Conservation (phyloP, 345 rosid genomes). For the Clausena lansium region DNA sequence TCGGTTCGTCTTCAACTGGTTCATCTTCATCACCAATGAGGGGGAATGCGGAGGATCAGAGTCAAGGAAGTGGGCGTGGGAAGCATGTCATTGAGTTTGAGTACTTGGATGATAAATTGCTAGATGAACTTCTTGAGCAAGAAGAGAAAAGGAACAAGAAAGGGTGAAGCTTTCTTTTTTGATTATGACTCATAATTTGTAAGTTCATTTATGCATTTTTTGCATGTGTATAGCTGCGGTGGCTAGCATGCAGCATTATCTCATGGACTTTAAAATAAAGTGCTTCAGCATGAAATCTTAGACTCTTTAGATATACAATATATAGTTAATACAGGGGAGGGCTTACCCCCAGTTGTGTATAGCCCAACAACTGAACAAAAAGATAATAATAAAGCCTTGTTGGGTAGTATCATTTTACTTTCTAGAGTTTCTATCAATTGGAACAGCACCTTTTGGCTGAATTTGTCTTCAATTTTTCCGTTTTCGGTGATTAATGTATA, state of each 20-base stretch:
- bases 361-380: neutral
- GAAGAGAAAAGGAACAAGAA: constrained; percentile 48
- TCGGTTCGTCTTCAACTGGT: neutral
- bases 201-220: neutral
- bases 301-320: neutral
- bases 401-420: neutral
- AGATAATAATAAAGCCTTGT: neutral
- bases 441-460: neutral
- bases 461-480: neutral
- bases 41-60: neutral
- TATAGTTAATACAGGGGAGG: neutral
- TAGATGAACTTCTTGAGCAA: constrained; percentile 75
- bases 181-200: too few species aligned
- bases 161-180: neutral
- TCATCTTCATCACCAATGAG: constrained; percentile 37
- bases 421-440: neutral
- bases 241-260: neutral
- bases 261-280: neutral
- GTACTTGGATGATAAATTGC: constrained; percentile 66
- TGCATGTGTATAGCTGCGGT: neutral
- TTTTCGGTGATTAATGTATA: neutral
- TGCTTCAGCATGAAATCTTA: neutral
- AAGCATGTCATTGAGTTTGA: constrained; percentile 76
- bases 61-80: constrained; percentile 10
- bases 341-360: neutral